These are phyloP conservation scores for Dendrobium chrysotoxum DNA, from an alignment of 106 monocot genomes.

Conservation along the genomic window DNA sequence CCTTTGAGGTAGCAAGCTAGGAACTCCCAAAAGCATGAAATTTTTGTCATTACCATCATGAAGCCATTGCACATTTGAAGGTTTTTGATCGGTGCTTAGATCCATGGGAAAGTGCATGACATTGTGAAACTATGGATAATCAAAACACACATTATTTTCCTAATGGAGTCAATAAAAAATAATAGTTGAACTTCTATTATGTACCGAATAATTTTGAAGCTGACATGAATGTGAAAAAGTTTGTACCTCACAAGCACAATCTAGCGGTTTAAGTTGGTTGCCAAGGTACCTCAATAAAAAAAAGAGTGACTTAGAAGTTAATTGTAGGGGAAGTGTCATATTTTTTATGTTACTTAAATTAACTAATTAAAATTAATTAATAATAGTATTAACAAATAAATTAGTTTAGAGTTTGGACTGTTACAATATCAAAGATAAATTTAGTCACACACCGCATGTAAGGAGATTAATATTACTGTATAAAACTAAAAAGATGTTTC, in stretches of 20 bases:
- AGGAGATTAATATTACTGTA: no score
- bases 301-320: neutral
- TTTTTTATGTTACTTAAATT: no score
- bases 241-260: constrained; percentile 12
- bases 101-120: constrained; percentile 41
- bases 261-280: constrained; percentile 7
- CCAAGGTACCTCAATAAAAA: constrained; percentile 10
- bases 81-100: constrained; percentile 26
- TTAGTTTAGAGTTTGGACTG: no score
- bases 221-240: neutral
- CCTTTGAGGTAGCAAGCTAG: constrained; percentile 41
- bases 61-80: constrained; percentile 48
- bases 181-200: neutral
- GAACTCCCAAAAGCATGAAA: constrained; percentile 38
- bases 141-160: neutral
- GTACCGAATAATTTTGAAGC: neutral
- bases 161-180: neutral
- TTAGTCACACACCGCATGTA: no score
- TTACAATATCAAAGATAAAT: no score
- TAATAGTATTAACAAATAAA: no score
- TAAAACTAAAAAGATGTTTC: no score
- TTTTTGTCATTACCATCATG: constrained; percentile 23
- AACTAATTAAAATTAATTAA: no score
- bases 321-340: no score
- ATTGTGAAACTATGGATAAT: constrained; percentile 49